Base-by-base conservation (phyloP, 73 alveolate species). In the Symbiodinium natans region DNA sequence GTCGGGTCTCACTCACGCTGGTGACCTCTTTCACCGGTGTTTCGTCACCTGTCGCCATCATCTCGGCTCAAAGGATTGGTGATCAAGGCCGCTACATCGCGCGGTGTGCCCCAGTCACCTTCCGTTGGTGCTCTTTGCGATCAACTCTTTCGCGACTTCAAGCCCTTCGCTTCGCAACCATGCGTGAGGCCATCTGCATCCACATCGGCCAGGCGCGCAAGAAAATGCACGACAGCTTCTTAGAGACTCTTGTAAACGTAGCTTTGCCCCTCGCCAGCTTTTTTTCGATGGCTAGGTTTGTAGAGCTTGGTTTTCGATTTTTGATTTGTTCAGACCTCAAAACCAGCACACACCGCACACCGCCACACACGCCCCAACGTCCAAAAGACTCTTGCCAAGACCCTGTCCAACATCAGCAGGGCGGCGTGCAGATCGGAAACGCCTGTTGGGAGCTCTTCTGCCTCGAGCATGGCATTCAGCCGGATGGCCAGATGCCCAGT, bases 391-490 rank as follows among this genome's bases (percentile, higher is more conserved):
- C 36, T 29, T 68, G 82, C 8, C 63, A 8, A 21, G 29, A 39
- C 38, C 40, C 39, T 39, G 83, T 25, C n/a, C 43, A 8, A 27
- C 3, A n/a, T 1, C 13, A 27, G 11, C 87, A 17, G 87, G 54
- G 54, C 4, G 87, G 87, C 31, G 87, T 80, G 48, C 99, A 99
- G 99, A 99, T 99, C 48, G 99, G 99, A 41, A 99, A 99, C 74
- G 99, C 99, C 63, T 99, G 99, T 99, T 99, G 99, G 99, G 99
- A 99, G 98, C 99, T 99, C 77, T 99, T 99, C 99, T 99, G 99
- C 99, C 99, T 99, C 41, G 99, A 99, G 99, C 99, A 99, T 86
- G 99, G 99, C 93, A 99, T 99, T 77, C 99, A 99, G 99, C 99
- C 99, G 25, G 99, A 99, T 99, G 99, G 99, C 36, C 99, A 99